Percentiles rank a stretch among this genome's conserved stretches.
These are phyloP conservation scores for Ocimum tenuiflorum DNA, from an alignment of 257 asterid genomes.

Conservation along the genomic window DNA sequence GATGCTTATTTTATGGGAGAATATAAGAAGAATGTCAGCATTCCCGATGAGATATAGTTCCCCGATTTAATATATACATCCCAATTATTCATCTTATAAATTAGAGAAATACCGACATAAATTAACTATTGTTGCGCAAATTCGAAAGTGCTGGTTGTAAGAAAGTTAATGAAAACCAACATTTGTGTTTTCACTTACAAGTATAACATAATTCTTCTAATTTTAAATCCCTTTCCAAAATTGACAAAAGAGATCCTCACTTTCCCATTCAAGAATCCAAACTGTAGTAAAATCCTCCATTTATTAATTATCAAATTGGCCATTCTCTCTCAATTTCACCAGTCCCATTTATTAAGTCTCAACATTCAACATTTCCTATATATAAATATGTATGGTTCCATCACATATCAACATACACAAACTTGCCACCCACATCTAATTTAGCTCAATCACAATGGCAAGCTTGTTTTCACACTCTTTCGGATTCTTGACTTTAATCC, in stretches of 20 bases:
- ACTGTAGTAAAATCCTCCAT: neutral
- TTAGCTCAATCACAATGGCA: conserved; percentile 28
- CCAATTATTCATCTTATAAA: too few relatives aligned
- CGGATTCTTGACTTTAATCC: conserved; percentile 21
- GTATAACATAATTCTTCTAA: neutral
- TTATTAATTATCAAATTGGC: neutral
- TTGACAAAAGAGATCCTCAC: neutral
- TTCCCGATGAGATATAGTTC: too few relatives aligned
- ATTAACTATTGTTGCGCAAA: too few relatives aligned
- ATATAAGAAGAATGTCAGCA: too few relatives aligned
- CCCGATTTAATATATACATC: too few relatives aligned
- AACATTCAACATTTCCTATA: neutral
- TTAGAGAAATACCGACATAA: too few relatives aligned
- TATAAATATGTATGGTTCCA: conserved; percentile 18
- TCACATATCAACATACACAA: conserved; percentile 11
- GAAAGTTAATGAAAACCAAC: neutral
- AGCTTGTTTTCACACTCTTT: conserved; percentile 19
- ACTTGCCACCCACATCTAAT: neutral
- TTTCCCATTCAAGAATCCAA: conserved; percentile 9
- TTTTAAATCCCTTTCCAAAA: neutral
- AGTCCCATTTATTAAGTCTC: conserved; percentile 22
- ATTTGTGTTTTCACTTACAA: neutral
- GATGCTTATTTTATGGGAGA: neutral
- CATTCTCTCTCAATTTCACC: conserved; percentile 11
- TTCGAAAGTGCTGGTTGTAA: too few relatives aligned